These are phyloP conservation scores for Leccinum discolor DNA, from an alignment of 1,284 basidiomycete genomes.

Conservation along the genomic window DNA sequence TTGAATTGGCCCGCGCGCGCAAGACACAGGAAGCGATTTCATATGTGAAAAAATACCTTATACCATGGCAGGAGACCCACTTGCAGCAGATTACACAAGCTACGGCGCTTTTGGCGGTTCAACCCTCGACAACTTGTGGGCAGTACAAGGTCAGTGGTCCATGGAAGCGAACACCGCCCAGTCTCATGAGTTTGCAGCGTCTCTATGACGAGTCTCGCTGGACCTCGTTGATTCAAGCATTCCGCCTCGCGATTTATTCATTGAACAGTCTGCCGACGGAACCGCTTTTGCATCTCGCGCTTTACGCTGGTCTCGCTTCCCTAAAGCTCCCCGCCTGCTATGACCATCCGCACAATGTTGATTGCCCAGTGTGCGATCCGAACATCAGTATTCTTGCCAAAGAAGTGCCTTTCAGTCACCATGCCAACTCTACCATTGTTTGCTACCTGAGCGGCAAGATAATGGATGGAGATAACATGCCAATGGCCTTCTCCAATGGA, in stretches of 20 bases:
- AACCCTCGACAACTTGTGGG: slow-evolving; percentile 62
- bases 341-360: slow-evolving; percentile 68
- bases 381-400: slow-evolving; percentile 77
- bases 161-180: background rate
- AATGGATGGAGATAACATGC: slow-evolving; percentile 93
- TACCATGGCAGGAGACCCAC: slow-evolving; percentile 83
- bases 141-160: slow-evolving; percentile 63
- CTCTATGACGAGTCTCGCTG: slow-evolving; percentile 83
- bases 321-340: slow-evolving; percentile 85
- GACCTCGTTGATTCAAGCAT: slow-evolving; percentile 71
- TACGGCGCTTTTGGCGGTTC: slow-evolving; percentile 76
- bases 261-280: slow-evolving; percentile 87
- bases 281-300: slow-evolving; percentile 81
- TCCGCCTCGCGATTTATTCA: slow-evolving; percentile 83
- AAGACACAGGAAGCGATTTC: slow-evolving; percentile 79
- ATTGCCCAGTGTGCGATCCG: slow-evolving; percentile 91
- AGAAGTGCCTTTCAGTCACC: slow-evolving; percentile 92
- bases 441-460: slow-evolving; percentile 90
- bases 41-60: slow-evolving; percentile 83
- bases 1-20: slow-evolving; percentile 82
- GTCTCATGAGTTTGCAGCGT: slow-evolving; percentile 49
- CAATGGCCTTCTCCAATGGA: slow-evolving; percentile 91
- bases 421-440: slow-evolving; percentile 94
- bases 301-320: slow-evolving; percentile 87
- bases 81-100: slow-evolving; percentile 76